A percentile compares a stretch with the other conserved stretches of the same genome.
Evolutionary conservation across 2,329 filamentous ascomycete genomes (phyloP).

Genomic region (Pseudogymnoascus sp.): DNA sequence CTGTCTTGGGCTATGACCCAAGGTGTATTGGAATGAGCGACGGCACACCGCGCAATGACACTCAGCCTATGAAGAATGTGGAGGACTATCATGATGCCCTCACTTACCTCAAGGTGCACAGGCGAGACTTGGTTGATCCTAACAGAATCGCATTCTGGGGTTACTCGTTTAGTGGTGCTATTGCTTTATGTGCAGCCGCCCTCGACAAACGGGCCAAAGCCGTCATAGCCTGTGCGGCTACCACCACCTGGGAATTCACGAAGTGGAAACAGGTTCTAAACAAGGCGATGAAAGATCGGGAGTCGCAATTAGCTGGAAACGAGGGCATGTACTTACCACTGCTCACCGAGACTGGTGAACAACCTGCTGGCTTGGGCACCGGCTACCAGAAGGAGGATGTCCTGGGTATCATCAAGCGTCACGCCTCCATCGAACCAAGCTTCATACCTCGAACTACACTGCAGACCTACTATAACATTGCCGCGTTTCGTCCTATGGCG

Average conservation of each 20-base stretch:
- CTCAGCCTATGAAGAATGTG: neutral
- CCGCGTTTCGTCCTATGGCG: constrained; percentile 19
- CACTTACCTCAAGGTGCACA: neutral
- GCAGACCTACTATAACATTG: constrained; percentile 28
- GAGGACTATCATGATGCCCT: neutral
- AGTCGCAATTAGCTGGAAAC: constrained; percentile 34
- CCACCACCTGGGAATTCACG: neutral
- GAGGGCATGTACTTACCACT: constrained; percentile 31
- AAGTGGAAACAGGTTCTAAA: constrained; percentile 22
- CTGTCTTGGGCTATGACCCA: constrained; percentile 53
- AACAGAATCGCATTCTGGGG: neutral
- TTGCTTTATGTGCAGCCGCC: neutral
- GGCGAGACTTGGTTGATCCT: neutral
- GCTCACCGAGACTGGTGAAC: constrained; percentile 31
- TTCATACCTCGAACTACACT: constrained; percentile 24
- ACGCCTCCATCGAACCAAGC: constrained; percentile 11
- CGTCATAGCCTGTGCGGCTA: constrained; percentile 21
- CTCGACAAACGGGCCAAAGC: constrained; percentile 29
- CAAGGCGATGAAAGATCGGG: constrained; percentile 31
- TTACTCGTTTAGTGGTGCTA: neutral
- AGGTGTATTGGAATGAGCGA: neutral
- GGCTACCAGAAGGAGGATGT: constrained; percentile 17
- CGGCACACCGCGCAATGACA: neutral
- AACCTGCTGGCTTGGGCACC: constrained; percentile 30
- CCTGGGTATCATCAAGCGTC: constrained; percentile 15